Base-by-base conservation (phyloP, 768 basidiomycete species). In the Amanita thiersii region DNA sequence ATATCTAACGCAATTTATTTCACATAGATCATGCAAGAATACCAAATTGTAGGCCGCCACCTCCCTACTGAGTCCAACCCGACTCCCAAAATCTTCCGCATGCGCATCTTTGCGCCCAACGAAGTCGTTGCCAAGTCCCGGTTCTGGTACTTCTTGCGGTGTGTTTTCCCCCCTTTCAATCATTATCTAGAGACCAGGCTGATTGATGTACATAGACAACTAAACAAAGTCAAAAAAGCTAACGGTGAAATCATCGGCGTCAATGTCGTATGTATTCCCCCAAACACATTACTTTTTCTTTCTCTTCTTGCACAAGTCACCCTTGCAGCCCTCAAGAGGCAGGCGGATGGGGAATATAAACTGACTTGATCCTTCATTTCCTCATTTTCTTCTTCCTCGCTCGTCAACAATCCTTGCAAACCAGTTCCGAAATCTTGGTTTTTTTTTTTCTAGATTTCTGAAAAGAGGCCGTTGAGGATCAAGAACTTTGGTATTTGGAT, bases 401-500 rank as follows among this genome's bases (percentile, higher is more conserved):
- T n/a, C n/a, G n/a, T n/a, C n/a, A n/a, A n/a, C n/a, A n/a, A n/a
- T n/a, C n/a, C n/a, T n/a, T n/a, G n/a, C n/a, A n/a, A n/a, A n/a
- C n/a, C n/a, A n/a, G n/a, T n/a, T 56, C 59, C 53, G 56, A 55
- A 51, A 51, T 52, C 55, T 54, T 45, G 45, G 52, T 47, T 56
- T 30, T 51, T 51, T 43, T 46, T 44, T 47, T 44, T 57, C 9
- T 79, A 97, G 93, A 97, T 98, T 62, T 79, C 85, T 60, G 94
- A 98, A 74, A 93, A 89, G 79, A 90, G 86, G 67, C 96, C 96
- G 17, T 61, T 96, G 65, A 93, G 93, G 72, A 86, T 97, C 66
- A 98, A 99, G 80, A 98, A 96, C 84, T 97, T 99, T 61, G 96
- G 96, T 52, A 88, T 99, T 70, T 98, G 96, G 96, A 68, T 99